Base-by-base conservation (phyloP, 768 basidiomycete species). In the Suillus ampliporus region DNA sequence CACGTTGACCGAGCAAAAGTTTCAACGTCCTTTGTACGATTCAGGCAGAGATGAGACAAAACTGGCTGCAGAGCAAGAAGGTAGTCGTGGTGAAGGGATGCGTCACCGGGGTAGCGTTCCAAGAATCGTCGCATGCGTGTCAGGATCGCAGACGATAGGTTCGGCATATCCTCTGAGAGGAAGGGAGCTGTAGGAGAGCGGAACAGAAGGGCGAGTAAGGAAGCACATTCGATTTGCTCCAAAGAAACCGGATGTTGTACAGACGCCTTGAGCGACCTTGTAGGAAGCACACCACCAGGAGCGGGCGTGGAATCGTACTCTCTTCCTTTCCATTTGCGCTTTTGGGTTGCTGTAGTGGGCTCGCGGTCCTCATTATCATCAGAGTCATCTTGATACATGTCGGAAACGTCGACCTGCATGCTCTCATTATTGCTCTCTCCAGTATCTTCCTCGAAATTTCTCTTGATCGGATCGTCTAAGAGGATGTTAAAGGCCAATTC, bases 401-500 rank as follows among this genome's bases (percentile, higher is more conserved):
- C 31, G 37, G 76, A 70, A 53, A 74, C 62, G 23, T 72, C 65
- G 19, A 14, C 61, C 10, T 46, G 50, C 46, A 28, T 23, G 52
- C 63, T 64, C 11, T 38, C 66, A 54, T 66, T 7, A 65, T 74
- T 64, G 64, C 71, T 56, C 63, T 73, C 57, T 76, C 73, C 44
- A 23, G 63, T 37, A 59, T 56, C 53, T 0, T 71, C 70, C 3
- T 65, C 63, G 0, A 68, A 65, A 10, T 71, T 72, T 10, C 66
- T 56, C 43, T 60, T 68, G 58, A 77, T 82, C 64, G 74, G 70
- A 67, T 92, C 89, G 13, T 83, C 87, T 5, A 98, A 76, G 26
- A 95, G 79, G 5, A 89, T 84, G 67, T 94, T 92, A 78, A 97
- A 95, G 43, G 84, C 85, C 44, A 93, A 76, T 67, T 87, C 84